Percentiles rank a stretch among this genome's conserved stretches.
Evolutionary conservation across 345 rosid species (phyloP).

Genomic region (Durio zibethinus): DNA sequence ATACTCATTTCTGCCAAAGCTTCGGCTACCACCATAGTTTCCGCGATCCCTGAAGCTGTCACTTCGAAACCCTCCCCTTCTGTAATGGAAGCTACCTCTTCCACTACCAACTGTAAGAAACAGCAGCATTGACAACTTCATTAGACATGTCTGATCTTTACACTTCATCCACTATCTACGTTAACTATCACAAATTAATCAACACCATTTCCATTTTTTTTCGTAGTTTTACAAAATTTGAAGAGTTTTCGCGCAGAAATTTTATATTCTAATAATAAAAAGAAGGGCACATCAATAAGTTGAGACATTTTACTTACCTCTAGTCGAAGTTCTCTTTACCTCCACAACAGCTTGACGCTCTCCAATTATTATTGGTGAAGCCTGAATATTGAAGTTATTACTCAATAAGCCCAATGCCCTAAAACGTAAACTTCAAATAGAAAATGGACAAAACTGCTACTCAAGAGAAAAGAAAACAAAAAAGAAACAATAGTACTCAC

Average conservation of each 20-base stretch:
- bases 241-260: conserved; percentile 19
- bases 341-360: conserved; percentile 60
- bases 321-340: conserved; percentile 62
- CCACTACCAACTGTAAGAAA: conserved; percentile 32
- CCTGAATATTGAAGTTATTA: conserved; percentile 37
- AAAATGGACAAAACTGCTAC: background rate
- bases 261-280: conserved; percentile 20
- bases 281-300: background rate
- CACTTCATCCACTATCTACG: conserved; percentile 15
- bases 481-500: too few relatives aligned
- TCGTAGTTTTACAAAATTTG: background rate
- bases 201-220: conserved; percentile 1
- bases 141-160: background rate
- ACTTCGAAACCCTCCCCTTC: conserved; percentile 50
- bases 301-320: conserved; percentile 42
- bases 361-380: conserved; percentile 60
- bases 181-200: conserved; percentile 13
- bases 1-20: conserved; percentile 37
- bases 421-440: background rate
- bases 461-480: background rate
- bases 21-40: conserved; percentile 28
- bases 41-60: conserved; percentile 50
- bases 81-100: conserved; percentile 44
- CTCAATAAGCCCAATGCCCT: background rate
- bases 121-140: conserved; percentile 1